Percentiles rank a stretch among this genome's conserved stretches.
Conservation (phyloP, 495 filamentous ascomycete genomes). For the Neurospora sp. region DNA sequence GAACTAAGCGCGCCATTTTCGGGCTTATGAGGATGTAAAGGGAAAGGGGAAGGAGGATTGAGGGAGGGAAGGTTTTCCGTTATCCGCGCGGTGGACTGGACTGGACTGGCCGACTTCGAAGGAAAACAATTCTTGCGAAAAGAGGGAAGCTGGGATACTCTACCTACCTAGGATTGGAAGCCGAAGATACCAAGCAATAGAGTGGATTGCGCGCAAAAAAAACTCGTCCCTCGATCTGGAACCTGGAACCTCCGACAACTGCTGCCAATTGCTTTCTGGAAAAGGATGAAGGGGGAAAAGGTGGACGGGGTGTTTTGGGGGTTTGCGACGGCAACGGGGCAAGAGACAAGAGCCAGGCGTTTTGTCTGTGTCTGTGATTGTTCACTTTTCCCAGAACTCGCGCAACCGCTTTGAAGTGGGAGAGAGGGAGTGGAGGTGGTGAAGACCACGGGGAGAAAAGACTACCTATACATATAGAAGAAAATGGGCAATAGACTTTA, state of each 20-base stretch:
- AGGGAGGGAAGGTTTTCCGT: neutral
- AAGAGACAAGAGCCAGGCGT: neutral
- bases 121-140: neutral
- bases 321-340: neutral
- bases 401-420: neutral
- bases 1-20: constrained; percentile 9
- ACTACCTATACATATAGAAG: too few relatives aligned
- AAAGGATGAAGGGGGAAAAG: neutral
- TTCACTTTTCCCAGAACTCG: neutral
- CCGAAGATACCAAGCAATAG: neutral
- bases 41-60: neutral
- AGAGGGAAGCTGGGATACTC: neutral
- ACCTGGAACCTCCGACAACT: neutral
- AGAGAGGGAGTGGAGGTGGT: too few relatives aligned
- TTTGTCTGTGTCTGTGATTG: neutral
- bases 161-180: neutral
- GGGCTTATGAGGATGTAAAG: neutral
- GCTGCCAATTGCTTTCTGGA: neutral
- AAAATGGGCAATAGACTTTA: too few relatives aligned
- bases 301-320: neutral
- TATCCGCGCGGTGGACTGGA: neutral
- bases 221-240: neutral
- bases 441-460: too few relatives aligned
- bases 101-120: neutral
- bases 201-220: neutral